Evolutionary conservation across 345 rosid species (phyloP), one percentile per base, ranked within the genome.

Genomic region (Mangifera indica): DNA sequence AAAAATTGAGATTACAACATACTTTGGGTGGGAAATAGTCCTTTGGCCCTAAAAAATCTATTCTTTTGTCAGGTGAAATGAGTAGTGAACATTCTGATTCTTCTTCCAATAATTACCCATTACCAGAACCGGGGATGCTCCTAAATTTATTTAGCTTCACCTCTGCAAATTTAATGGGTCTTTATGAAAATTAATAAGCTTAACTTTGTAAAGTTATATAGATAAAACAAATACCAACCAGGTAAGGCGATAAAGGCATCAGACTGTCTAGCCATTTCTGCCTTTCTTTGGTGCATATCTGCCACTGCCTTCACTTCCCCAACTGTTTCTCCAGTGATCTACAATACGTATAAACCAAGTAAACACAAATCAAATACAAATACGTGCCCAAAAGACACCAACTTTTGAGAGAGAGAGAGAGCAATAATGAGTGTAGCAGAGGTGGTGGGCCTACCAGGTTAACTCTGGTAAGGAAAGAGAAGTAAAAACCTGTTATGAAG

Each of bases 231-330:
- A 5, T 65, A 77, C 82, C 25, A 75, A 90, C 96, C 96, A 48
- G 96, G 96, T 62, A 90, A 76, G 76, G 96, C 93, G 70, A 90
- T 90, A 80, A 90, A 90, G 69, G 92, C 92, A 78, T 90, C 89
- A 66, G 96, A 84, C 62, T 79, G 88, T 77, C 78, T 84, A 74
- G 92, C 96, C 96, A 90, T 90, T 72, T 88, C 96, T 62, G 93
- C 96, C 74, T 90, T 90, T 72, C 96, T 90, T 75, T 90, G 88
- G 77, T 90, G 93, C 96, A 90, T 90, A 76, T 79, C 91, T 63
- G 96, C 85, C 25, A 90, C 96, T 34, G 91, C 85, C 87, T 86
- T 88, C 71, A 88, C 96, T 82, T 88, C 93, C 66, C 96, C 96
- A 15, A 90, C 91, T 22, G 96, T 82, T 71, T 80, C 88, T 68